phyloP scores from a whole-genome alignment of 345 rosid genomes.

The Pugionium dolabratum region DNA sequence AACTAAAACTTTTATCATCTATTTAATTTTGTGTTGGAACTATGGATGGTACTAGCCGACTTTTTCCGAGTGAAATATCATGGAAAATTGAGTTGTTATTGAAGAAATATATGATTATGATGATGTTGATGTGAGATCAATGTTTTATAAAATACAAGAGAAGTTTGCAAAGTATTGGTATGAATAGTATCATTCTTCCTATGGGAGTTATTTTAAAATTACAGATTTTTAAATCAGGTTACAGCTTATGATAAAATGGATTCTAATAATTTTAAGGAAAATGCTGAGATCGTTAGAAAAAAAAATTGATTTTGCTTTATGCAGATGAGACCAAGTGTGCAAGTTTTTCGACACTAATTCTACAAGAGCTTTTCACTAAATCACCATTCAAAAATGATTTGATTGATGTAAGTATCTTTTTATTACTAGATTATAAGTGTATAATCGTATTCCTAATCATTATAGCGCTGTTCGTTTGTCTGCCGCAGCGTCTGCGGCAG shows the following conservation, averaged over 20 bases:
- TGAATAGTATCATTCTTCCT: not conserved
- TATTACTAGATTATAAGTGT: not conserved
- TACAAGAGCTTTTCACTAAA: not conserved
- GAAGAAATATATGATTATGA: not conserved
- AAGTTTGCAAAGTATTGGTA: slow-evolving; percentile 8
- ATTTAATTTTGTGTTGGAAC: too few species aligned
- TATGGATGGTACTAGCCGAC: too few species aligned
- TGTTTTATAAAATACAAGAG: not conserved
- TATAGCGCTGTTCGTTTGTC: too few species aligned
- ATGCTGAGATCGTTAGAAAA: not conserved
- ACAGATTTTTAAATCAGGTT: not conserved
- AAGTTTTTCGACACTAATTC: not conserved
- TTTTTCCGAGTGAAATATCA: not conserved
- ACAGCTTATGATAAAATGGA: not conserved
- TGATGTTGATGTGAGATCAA: not conserved
- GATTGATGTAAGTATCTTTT: not conserved
- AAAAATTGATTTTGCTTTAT: not conserved
- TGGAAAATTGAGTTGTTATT: not conserved
- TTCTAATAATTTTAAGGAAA: not conserved
- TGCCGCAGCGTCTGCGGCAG: too few species aligned
- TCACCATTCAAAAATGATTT: not conserved
- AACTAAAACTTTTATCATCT: too few species aligned
- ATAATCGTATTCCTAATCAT: too few species aligned
- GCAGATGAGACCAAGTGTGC: not conserved
- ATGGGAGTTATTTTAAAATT: not conserved